Base-by-base conservation (phyloP, 495 filamentous ascomycete genomes). In the Rostrohypoxylon terebratum region DNA sequence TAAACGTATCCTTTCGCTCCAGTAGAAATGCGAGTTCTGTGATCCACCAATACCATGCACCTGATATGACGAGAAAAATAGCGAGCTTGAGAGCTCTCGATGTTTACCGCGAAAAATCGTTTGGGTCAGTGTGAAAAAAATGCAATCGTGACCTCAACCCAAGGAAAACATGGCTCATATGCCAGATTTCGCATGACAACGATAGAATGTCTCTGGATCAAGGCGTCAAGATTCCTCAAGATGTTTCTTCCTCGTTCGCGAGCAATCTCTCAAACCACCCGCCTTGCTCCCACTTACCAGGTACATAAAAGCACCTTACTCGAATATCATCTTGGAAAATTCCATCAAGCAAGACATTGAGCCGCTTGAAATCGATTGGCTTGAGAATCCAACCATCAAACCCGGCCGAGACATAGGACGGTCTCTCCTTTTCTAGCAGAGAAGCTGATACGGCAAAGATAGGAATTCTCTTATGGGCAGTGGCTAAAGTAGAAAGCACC, bases 381-480 rank as follows among this genome's bases (percentile, higher is more conserved):
- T 92, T 93, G 76, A 91, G 66, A 59, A 97, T 92, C 93, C 93
- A 98, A 42, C 92, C 94, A 69, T 98, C 94, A 72, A 97, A 97
- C 0, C 94, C 94, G 2, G 88, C 86, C n/a, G 90, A 85, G 38
- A 93, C 87, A 76, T 97, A 98, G 5, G 78, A 88, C 20, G 89
- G 79, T 18, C 83, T 86, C 5, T 93, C 87, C 36, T 83, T 86
- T 77, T 97, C 94, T 4, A 93, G 69, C 0, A 97, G 82, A 5
- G 93, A 94, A 2, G 94, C 94, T 1, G 94, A 97, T 6, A 98
- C 94, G 7, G 94, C 94, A 75, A 98, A 93, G 51, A 98, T 92
- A 1, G 94, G 94, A 0, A 94, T 84, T 23, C 89, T 87, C 59
- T 85, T 84, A 59, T 88, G 85, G 9, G 77, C 67, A 2, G 78